Evolutionary conservation across 2,329 filamentous ascomycete species (phyloP).

Genomic region (Elsinoe ampelina): DNA sequence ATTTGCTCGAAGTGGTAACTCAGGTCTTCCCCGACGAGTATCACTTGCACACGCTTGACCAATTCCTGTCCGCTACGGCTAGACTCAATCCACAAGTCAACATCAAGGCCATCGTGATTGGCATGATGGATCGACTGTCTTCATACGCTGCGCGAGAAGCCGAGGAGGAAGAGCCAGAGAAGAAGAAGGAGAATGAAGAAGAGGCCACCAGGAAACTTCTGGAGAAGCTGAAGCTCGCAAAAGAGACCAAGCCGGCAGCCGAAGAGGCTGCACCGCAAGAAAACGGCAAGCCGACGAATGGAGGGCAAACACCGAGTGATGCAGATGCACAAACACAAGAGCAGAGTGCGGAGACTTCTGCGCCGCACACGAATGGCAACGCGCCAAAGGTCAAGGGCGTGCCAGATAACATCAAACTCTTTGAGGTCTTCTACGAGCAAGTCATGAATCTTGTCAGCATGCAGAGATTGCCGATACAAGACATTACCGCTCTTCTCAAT

Average conservation of each 20-base stretch:
- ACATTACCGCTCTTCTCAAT: slow-evolving; percentile 88
- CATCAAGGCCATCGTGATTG: slow-evolving; percentile 95
- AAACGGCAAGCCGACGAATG: slow-evolving; percentile 22
- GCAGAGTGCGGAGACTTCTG: slow-evolving; percentile 23
- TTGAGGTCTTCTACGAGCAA: slow-evolving; percentile 95
- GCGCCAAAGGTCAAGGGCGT: slow-evolving; percentile 47
- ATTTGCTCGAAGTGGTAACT: slow-evolving; percentile 93
- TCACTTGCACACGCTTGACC: slow-evolving; percentile 90
- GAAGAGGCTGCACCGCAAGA: slow-evolving; percentile 20
- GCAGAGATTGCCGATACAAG: slow-evolving; percentile 83
- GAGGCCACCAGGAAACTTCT: slow-evolving; percentile 71
- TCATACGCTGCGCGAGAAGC: slow-evolving; percentile 89
- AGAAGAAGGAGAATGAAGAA: slow-evolving; percentile 69
- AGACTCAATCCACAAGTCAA: slow-evolving; percentile 93
- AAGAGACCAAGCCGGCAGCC: slow-evolving; percentile 38
- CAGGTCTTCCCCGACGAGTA: slow-evolving; percentile 99
- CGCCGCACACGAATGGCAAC: slow-evolving; percentile 33
- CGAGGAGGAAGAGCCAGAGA: slow-evolving; percentile 58
- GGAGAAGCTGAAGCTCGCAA: slow-evolving; percentile 64
- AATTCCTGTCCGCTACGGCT: slow-evolving; percentile 87
- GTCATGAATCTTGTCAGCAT: slow-evolving; percentile 88
- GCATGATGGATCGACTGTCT: slow-evolving; percentile 91
- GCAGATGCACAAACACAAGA: slow-evolving; percentile 22
- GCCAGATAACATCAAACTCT: slow-evolving; percentile 73
- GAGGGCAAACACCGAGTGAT: slow-evolving; percentile 25